These are phyloP conservation scores for Aspergillus clavatus DNA, from an alignment of 2,329 filamentous ascomycete species.

Conservation along the genomic window DNA sequence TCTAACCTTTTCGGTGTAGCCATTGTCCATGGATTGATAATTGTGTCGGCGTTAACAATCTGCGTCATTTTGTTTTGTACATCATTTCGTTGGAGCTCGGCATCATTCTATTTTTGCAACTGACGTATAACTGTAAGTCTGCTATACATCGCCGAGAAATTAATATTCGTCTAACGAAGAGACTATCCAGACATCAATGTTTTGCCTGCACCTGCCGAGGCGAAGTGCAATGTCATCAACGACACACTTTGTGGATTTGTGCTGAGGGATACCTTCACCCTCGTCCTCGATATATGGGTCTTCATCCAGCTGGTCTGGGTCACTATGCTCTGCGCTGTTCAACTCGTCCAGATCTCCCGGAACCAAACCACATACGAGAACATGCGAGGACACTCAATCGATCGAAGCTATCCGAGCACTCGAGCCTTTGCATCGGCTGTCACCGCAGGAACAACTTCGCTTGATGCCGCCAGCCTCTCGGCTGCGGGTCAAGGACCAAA, in stretches of 20 bases:
- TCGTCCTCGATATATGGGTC: slow-evolving; percentile 74
- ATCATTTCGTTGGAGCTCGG: slow-evolving; percentile 72
- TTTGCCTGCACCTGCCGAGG: slow-evolving; percentile 48
- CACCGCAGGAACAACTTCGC: slow-evolving; percentile 61
- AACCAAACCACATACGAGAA: slow-evolving; percentile 96
- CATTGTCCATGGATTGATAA: slow-evolving; percentile 99
- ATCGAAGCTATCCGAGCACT: slow-evolving; percentile 47
- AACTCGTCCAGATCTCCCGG: slow-evolving; percentile 84
- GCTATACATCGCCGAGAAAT: neutral
- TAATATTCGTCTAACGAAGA: slow-evolving; percentile 4
- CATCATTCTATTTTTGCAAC: slow-evolving; percentile 65
- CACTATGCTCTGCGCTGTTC: slow-evolving; percentile 91
- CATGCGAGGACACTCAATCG: slow-evolving; percentile 74
- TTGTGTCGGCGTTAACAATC: slow-evolving; percentile 91
- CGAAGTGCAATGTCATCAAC: slow-evolving; percentile 69
- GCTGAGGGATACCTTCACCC: slow-evolving; percentile 77
- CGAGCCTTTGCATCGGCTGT: slow-evolving; percentile 63
- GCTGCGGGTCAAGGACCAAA: slow-evolving; percentile 61
- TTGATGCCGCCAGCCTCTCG: slow-evolving; percentile 66
- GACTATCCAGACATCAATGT: slow-evolving; percentile 63
- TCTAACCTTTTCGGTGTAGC: slow-evolving; percentile 44
- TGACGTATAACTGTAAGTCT: slow-evolving; percentile 67
- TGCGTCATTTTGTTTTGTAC: slow-evolving; percentile 92
- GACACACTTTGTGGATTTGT: slow-evolving; percentile 68
- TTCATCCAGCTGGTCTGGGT: slow-evolving; percentile 89